Percentiles rank a stretch among this genome's conserved stretches.
Evolutionary conservation across 108 stramenopile species (phyloP).

Genomic region (Fragilaria radians): DNA sequence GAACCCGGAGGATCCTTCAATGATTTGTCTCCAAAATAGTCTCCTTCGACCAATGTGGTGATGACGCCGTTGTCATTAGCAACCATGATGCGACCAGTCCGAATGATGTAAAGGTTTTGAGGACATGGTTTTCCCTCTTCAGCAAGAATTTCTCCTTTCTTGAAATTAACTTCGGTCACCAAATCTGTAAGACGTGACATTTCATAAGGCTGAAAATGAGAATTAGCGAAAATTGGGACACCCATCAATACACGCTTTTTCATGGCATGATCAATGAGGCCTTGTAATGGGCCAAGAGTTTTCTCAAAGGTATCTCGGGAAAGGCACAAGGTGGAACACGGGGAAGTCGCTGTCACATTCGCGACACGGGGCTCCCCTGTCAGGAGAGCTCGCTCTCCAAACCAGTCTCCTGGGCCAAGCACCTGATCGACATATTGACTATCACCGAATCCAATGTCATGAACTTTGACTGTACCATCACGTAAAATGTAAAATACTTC

Average conservation of each 20-base stretch:
- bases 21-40: slow-evolving; percentile 45
- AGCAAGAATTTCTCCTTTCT: slow-evolving; percentile 40
- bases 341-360: slow-evolving; percentile 40
- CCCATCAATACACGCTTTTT: slow-evolving; percentile 43
- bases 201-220: slow-evolving; percentile 44
- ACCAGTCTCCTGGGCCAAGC: slow-evolving; percentile 85
- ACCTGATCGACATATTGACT: slow-evolving; percentile 68
- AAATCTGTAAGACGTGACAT: slow-evolving; percentile 40
- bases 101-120: slow-evolving; percentile 48
- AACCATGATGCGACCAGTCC: slow-evolving; percentile 34
- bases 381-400: slow-evolving; percentile 95
- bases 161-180: slow-evolving; percentile 34
- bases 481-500: slow-evolving; percentile 92
- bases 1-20: slow-evolving; percentile 28
- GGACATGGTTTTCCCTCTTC: slow-evolving; percentile 41
- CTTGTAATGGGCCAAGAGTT: slow-evolving; percentile 45
- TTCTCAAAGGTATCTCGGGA: slow-evolving; percentile 48
- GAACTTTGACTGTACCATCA: slow-evolving; percentile 82
- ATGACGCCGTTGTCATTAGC: slow-evolving; percentile 43
- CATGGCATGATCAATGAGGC: slow-evolving; percentile 51
- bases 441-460: slow-evolving; percentile 86
- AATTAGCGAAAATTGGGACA: slow-evolving; percentile 47
- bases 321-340: slow-evolving; percentile 35
- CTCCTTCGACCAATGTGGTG: slow-evolving; percentile 26
- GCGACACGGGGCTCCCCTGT: slow-evolving; percentile 93